Evolutionary conservation across 208 protist genomes (phyloP).

Genomic region (Trypanosoma vivax): DNA sequence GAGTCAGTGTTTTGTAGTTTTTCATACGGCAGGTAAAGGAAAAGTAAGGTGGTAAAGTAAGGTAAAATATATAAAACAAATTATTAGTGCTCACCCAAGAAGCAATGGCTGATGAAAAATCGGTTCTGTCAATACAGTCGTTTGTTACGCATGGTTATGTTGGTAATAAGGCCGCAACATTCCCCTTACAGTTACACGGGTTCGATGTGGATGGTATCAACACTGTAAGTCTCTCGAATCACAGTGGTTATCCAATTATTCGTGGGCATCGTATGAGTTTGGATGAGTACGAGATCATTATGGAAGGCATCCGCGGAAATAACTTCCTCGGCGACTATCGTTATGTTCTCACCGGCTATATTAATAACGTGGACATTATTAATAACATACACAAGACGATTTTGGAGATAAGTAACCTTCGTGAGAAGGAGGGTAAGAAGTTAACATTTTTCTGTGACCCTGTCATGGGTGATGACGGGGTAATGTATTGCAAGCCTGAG

Average conservation of each 20-base stretch:
- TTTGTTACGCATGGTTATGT: conserved; percentile 95
- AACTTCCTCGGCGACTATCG: conserved; percentile 72
- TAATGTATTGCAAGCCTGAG: conserved; percentile 91
- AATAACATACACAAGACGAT: conserved; percentile 49
- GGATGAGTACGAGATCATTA: conserved; percentile 64
- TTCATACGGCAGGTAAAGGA: background rate
- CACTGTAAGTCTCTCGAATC: conserved; percentile 93
- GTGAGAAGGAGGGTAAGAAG: conserved; percentile 27
- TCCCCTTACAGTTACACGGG: conserved; percentile 92
- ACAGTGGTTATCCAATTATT: conserved; percentile 91
- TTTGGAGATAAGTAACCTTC: conserved; percentile 45
- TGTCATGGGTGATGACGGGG: conserved; percentile 92
- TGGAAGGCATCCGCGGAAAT: conserved; percentile 86
- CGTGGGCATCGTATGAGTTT: conserved; percentile 82
- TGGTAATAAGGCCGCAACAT: conserved; percentile 92
- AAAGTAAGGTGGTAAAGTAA: background rate
- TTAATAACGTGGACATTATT: conserved; percentile 87
- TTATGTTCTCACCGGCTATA: conserved; percentile 92
- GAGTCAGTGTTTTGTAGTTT: too few relatives aligned
- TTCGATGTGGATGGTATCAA: conserved; percentile 94
- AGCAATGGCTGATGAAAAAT: conserved; percentile 25
- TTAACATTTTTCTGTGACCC: conserved; percentile 91
- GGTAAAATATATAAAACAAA: conserved; percentile 1
- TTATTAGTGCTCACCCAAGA: conserved; percentile 1
- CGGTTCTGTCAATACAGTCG: conserved; percentile 92